These are phyloP conservation scores for Pseudisothecium myosuroides DNA, from an alignment of 225 moss, liverwort and hornwort genomes.

Conservation along the genomic window DNA sequence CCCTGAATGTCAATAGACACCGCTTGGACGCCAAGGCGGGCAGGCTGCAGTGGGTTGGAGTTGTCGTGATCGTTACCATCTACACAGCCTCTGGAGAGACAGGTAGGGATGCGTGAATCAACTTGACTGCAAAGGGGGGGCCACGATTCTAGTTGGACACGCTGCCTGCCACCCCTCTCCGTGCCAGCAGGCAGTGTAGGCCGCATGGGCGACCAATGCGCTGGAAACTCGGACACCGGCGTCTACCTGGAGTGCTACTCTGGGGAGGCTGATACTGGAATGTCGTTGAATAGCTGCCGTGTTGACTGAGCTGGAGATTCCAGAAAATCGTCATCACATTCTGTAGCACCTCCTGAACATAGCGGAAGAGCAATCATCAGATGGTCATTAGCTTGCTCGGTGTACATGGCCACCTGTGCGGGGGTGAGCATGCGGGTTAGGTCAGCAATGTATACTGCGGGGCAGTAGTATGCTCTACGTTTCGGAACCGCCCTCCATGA, in stretches of 20 bases:
- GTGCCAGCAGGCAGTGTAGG: background rate
- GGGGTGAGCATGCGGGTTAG: background rate
- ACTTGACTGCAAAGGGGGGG: background rate
- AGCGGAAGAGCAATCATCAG: no score
- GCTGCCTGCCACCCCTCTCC: no score
- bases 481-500: background rate
- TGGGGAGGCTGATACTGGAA: no score
- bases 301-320: no score
- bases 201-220: no score
- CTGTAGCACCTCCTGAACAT: no score
- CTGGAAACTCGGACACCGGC: no score
- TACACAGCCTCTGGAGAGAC: background rate
- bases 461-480: background rate
- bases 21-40: background rate
- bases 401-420: background rate
- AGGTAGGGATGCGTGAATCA: background rate
- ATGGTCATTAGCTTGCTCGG: no score
- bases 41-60: background rate
- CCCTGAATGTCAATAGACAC: background rate
- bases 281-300: no score
- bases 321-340: no score
- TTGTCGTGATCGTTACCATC: background rate
- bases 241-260: no score
- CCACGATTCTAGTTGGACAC: background rate
- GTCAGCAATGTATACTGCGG: background rate